Percentiles rank a stretch among this genome's conserved stretches.
phyloP scores from a whole-genome alignment of 2,329 filamentous ascomycete genomes.

The Xylaria sp. region DNA sequence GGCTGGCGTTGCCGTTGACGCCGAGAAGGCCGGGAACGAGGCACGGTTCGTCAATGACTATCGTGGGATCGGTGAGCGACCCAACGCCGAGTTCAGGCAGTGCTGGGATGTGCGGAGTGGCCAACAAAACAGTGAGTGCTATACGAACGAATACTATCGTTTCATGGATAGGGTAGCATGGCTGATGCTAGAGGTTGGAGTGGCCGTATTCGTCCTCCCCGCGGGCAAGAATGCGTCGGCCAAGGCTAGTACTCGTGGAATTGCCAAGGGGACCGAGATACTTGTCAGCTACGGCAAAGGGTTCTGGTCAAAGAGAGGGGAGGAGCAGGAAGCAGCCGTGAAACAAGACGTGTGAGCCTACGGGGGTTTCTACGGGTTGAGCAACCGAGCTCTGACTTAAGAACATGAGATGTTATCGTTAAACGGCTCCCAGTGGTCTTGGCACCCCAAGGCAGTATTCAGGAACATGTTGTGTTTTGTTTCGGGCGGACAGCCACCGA shows the following conservation, averaged over 20 bases:
- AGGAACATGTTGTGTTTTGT: not conserved
- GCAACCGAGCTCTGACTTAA: not conserved
- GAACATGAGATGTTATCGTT: not conserved
- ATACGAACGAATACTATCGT: not conserved
- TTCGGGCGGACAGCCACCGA: constrained; percentile 13
- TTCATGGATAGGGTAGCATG: not conserved
- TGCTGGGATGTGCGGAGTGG: constrained; percentile 59
- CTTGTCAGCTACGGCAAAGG: constrained; percentile 71
- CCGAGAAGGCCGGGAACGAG: constrained; percentile 63
- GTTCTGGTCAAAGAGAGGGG: constrained; percentile 62
- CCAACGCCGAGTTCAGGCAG: constrained; percentile 65
- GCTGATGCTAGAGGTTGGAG: constrained; percentile 16
- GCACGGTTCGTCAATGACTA: constrained; percentile 72
- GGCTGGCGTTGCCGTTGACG: constrained; percentile 64
- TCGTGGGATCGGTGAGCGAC: constrained; percentile 58
- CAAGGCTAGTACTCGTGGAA: constrained; percentile 43
- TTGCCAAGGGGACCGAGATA: constrained; percentile 67
- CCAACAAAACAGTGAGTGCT: constrained; percentile 57
- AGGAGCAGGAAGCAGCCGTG: constrained; percentile 34
- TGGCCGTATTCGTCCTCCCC: constrained; percentile 54
- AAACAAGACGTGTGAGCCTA: not conserved
- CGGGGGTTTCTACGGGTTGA: not conserved
- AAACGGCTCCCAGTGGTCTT: not conserved
- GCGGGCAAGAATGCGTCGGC: constrained; percentile 47
- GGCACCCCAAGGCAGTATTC: not conserved